Evolutionary conservation across 2,329 filamentous ascomycete species (phyloP), one percentile per base, ranked within the genome.

Genomic region (Canariomyces notabilis): DNA sequence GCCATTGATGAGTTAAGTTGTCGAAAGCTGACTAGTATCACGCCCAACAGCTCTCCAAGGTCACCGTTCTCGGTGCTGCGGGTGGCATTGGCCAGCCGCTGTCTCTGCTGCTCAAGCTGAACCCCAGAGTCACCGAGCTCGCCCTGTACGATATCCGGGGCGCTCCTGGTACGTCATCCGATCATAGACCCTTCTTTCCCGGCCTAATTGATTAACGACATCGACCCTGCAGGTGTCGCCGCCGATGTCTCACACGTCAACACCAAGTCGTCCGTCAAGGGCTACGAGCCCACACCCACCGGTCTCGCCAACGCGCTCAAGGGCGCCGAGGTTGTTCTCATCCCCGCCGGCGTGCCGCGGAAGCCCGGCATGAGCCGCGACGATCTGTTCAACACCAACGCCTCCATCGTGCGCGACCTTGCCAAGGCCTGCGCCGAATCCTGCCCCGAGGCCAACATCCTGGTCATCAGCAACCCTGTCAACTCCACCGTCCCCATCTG

Each of bases 361-460:
- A 96, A 96, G 83, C 93, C 93, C 69, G 93, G 93, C 75, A 98
- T 98, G 93, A 95, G 87, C 75, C 90, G 93, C 79, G 93, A 98
- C 74, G 91, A 98, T 70, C 85, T 98, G 57, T 98, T 98, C 89
- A 97, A 97, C 84, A 98, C 91, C 80, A 98, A 98, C 74, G 93
- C 93, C 72, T 95, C 89, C 69, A 98, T 98, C 71, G 93, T 98
- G 69, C 90, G 91, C 67, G 93, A 97, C 74, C 83, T 98, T 58
- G 90, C 91, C 75, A 95, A 95, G 82, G 90, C 89, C 63, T 83
- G 82, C 66, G 93, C 93, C 64, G 83, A 95, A 64, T 80, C 87
- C 60, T 80, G 85, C 67, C 93, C 93, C 64, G 79, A 96, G 57
- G 93, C 93, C 72, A 95, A 95, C 76, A 79, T 97, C 70, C 83